Evolutionary conservation across 2,329 filamentous ascomycete genomes (phyloP).

Genomic region (Lasiodiplodia theobromae): DNA sequence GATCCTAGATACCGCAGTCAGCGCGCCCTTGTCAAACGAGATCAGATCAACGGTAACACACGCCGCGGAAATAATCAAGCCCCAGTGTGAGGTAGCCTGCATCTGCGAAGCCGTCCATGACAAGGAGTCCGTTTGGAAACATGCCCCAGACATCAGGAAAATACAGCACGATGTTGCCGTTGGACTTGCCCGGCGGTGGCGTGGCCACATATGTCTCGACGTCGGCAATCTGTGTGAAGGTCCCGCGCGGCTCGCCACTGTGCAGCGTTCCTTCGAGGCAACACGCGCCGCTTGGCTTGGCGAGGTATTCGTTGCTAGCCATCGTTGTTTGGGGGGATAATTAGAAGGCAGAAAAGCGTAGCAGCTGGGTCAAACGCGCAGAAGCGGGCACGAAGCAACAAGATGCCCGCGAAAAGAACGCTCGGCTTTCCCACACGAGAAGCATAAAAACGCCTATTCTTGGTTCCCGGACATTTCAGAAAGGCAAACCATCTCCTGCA

Average conservation of each 20-base stretch:
- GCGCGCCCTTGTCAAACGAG: neutral
- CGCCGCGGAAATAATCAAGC: conserved; percentile 56
- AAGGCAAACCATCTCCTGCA: too few relatives aligned
- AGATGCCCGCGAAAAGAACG: too few relatives aligned
- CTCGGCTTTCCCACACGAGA: too few relatives aligned
- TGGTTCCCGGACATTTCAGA: too few relatives aligned
- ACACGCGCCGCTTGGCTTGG: conserved; percentile 47
- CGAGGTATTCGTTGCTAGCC: conserved; percentile 32
- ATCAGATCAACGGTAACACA: conserved; percentile 33
- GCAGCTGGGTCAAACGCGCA: neutral
- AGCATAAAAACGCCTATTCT: too few relatives aligned
- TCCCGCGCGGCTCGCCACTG: conserved; percentile 48
- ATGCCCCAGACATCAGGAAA: conserved; percentile 57
- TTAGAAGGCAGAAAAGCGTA: neutral
- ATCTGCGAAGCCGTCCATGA: conserved; percentile 57
- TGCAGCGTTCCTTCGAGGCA: conserved; percentile 53
- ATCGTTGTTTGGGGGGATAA: neutral
- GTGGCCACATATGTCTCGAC: conserved; percentile 50
- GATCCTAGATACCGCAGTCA: conserved; percentile 43
- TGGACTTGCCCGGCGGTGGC: conserved; percentile 40
- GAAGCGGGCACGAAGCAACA: too few relatives aligned
- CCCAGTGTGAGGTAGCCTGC: conserved; percentile 54
- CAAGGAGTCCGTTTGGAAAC: conserved; percentile 52
- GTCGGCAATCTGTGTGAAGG: conserved; percentile 42
- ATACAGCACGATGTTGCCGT: conserved; percentile 55